Base-by-base conservation (phyloP, 2,329 filamentous ascomycete genomes). In the Colletotrichum filicis region DNA sequence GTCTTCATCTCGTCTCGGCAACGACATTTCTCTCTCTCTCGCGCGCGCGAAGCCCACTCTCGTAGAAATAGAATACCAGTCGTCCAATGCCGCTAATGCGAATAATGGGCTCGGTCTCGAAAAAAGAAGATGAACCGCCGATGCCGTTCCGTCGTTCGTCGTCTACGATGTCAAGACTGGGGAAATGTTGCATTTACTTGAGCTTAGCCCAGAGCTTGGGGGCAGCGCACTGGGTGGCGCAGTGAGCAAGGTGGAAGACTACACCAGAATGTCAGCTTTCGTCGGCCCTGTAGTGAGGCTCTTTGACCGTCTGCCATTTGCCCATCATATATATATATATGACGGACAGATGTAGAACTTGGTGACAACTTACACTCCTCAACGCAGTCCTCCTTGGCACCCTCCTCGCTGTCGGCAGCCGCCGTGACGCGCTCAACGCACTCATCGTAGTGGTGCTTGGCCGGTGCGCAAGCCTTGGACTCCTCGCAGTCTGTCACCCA, bases 201-300 rank as follows among this genome's bases (percentile, higher is more conserved):
- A 98, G 93, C 85, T 92, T 88, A 77, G 92, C 90, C 91, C 95
- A 99, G 80, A 99, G 93, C 92, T 98, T 98, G 81, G 96, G 95
- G 68, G 97, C 97, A 76, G 97, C 96, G 84, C 97, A 99, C 83
- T 93, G 88, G 80, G 91, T 94, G 76, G 96, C 95, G 88, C 97
- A 99, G 90, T 98, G 97, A 80, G 94, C 92, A 80, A 99, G 94
- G 87, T 99, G 96, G 93, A 99, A 99, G 90, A 98, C 96, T 98
- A 79, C n/a, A 19, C 4, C 7, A 14, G 16, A 8, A 59, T 1
- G n/a, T 63, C 60, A 63, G 46, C 14, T 3, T 22, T 24, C 4
- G 14, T 35, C 46, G 6, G n/a, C 35, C n/a, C 4, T 52, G 26
- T 7, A 7, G 19, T 22, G n/a, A 53, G 26, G 0, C 9, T 26